phyloP scores from a whole-genome alignment of 1,139 yeast species.

The Arxiozyma slooffiae region DNA sequence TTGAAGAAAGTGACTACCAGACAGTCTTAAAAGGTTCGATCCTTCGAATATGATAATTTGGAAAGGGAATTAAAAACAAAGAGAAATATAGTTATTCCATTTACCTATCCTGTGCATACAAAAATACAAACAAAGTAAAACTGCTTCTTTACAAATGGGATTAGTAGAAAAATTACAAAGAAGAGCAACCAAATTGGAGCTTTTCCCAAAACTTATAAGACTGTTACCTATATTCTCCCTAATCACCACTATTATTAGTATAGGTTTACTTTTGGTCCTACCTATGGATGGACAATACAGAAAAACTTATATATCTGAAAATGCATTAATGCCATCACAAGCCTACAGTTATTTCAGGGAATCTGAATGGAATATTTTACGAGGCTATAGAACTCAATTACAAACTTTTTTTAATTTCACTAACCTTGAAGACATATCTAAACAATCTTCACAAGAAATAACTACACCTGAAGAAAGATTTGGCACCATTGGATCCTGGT shows the following conservation, averaged over 20 bases:
- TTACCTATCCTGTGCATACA: too few species aligned
- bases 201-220: slow-evolving; percentile 47
- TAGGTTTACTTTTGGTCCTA: slow-evolving; percentile 52
- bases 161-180: slow-evolving; percentile 48
- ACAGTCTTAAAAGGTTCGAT: too few species aligned
- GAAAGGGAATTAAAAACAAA: too few species aligned
- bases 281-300: slow-evolving; percentile 81
- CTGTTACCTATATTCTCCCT: slow-evolving; percentile 54
- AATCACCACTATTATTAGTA: slow-evolving; percentile 50
- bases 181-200: slow-evolving; percentile 46
- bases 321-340: slow-evolving; percentile 95
- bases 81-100: too few species aligned
- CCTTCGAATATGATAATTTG: too few species aligned
- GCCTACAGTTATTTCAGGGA: slow-evolving; percentile 88
- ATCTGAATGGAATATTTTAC: slow-evolving; percentile 83
- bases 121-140: background rate
- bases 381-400: slow-evolving; percentile 61
- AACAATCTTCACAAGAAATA: background rate
- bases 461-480: slow-evolving; percentile 35
- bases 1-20: too few species aligned
- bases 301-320: slow-evolving; percentile 81
- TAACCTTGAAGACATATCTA: background rate
- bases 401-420: slow-evolving; percentile 25
- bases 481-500: slow-evolving; percentile 45
- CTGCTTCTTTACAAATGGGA: slow-evolving; percentile 38